Base-by-base conservation (phyloP, 768 basidiomycete genomes). In the Ephemerocybe angulata region DNA sequence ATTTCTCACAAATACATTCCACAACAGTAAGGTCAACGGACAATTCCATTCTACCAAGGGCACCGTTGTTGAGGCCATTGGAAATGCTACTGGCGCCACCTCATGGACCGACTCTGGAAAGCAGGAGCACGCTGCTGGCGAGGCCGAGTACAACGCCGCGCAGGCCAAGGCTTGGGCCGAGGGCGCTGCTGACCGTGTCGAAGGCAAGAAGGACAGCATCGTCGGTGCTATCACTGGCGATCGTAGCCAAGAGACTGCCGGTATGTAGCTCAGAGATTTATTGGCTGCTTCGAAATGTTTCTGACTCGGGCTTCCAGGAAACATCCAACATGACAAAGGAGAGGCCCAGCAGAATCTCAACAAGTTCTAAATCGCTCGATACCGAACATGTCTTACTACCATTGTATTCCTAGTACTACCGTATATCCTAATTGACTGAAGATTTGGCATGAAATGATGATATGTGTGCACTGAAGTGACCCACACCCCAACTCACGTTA, bases 321-420 rank as follows among this genome's bases (percentile, higher is more conserved):
- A 82, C 44, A 52, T 67, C 12, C 72, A 65, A 49, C 74, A 79
- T 0, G 79, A 83, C 51, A 81, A 82, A 54, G 83, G 82, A 0
- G 58, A 74, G 52, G 58, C 71, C 2, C 75, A 83, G 58, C 80
- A 83, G 65, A 65, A 78, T 1, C 13, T 73, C 19, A 84, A 83
- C 63, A 70, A 35, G 33, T 35, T 35, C 33, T 35, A 35, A 35
- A 35, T 8, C n/a, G n/a, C n/a, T n/a, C n/a, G n/a, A n/a, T n/a
- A n/a, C 33, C 8, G 33, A 35, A 35, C 33, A 35, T 35, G 33
- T 8, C 8, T 17, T 35, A n/a, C n/a, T n/a, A n/a, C n/a, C n/a
- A n/a, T n/a, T n/a, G n/a, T n/a, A n/a, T n/a, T n/a, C n/a, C n/a
- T n/a, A n/a, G n/a, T n/a, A n/a, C n/a, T n/a, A n/a, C n/a, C n/a